phyloP scores from a whole-genome alignment of 371 early-diverging fungal genomes.

The Mortierella sp. region DNA sequence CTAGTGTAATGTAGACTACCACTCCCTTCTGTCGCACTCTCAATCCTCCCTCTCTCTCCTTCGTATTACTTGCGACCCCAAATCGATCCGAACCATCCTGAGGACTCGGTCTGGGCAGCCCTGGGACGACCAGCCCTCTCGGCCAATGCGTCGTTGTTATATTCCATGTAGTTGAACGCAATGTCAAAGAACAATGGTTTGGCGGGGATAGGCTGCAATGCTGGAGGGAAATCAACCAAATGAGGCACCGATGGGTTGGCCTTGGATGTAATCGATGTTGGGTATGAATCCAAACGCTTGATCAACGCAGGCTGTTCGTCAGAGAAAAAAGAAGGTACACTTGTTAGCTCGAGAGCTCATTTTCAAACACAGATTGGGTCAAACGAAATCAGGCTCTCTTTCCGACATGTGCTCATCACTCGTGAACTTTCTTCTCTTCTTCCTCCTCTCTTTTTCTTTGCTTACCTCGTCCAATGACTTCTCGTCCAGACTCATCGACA shows the following conservation, averaged over 20 bases:
- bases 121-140: conserved; percentile 55
- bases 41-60: background rate
- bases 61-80: conserved; percentile 55
- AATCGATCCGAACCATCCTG: conserved; percentile 54
- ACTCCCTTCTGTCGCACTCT: too few species aligned
- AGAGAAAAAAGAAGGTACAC: background rate
- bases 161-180: conserved; percentile 80
- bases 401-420: conserved; percentile 7
- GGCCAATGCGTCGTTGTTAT: conserved; percentile 47
- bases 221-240: conserved; percentile 78
- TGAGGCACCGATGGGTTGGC: conserved; percentile 54
- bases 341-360: background rate
- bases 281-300: conserved; percentile 67
- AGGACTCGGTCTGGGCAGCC: conserved; percentile 26
- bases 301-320: conserved; percentile 59
- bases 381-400: conserved; percentile 4
- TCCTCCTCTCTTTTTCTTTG: background rate
- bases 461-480: conserved; percentile 59
- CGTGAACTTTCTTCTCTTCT: background rate
- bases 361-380: conserved; percentile 4
- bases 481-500: conserved; percentile 60
- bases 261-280: conserved; percentile 59
- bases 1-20: background rate
- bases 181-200: conserved; percentile 90
- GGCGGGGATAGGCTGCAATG: conserved; percentile 74